phyloP scores from a whole-genome alignment of 495 filamentous ascomycete genomes.

The Parathielavia hyrcaniae region DNA sequence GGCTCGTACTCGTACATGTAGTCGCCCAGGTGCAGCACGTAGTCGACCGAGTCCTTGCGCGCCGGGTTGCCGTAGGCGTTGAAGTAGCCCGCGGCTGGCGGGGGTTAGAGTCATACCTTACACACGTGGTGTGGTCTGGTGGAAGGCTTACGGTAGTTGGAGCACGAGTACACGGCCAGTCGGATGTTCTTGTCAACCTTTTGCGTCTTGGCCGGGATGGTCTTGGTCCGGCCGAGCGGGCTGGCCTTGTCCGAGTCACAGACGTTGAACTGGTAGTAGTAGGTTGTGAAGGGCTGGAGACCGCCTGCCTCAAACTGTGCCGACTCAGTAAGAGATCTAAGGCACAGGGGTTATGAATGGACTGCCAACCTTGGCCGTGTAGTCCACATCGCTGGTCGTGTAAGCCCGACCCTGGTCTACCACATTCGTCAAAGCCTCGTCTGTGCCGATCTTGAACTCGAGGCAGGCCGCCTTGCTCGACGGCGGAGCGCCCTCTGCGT shows the following conservation, averaged over 20 bases:
- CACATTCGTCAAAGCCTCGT: constrained; percentile 29
- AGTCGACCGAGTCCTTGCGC: constrained; percentile 62
- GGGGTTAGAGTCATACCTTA: too few relatives aligned
- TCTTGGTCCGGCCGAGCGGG: constrained; percentile 51
- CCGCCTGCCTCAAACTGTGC: constrained; percentile 53
- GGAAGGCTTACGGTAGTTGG: constrained; percentile 46
- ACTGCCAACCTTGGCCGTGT: constrained; percentile 55
- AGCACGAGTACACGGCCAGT: constrained; percentile 53
- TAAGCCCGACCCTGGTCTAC: constrained; percentile 41
- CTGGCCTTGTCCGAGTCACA: constrained; percentile 44
- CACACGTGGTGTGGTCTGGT: neutral
- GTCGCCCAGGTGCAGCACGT: constrained; percentile 59
- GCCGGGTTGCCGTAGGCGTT: constrained; percentile 61
- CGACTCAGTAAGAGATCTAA: neutral
- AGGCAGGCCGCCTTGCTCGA: constrained; percentile 53
- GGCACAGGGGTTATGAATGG: neutral
- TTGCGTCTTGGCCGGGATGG: constrained; percentile 40
- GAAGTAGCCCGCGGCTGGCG: constrained; percentile 46
- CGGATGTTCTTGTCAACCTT: constrained; percentile 38
- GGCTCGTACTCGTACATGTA: constrained; percentile 63
- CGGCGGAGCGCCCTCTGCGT: constrained; percentile 31
- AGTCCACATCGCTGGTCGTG: constrained; percentile 63
- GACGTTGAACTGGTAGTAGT: constrained; percentile 54
- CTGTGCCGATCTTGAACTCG: constrained; percentile 43
- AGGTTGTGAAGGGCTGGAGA: constrained; percentile 54